Evolutionary conservation across 441 rosid genomes (phyloP).

Genomic region (Pelargonium myrrhifolium): DNA sequence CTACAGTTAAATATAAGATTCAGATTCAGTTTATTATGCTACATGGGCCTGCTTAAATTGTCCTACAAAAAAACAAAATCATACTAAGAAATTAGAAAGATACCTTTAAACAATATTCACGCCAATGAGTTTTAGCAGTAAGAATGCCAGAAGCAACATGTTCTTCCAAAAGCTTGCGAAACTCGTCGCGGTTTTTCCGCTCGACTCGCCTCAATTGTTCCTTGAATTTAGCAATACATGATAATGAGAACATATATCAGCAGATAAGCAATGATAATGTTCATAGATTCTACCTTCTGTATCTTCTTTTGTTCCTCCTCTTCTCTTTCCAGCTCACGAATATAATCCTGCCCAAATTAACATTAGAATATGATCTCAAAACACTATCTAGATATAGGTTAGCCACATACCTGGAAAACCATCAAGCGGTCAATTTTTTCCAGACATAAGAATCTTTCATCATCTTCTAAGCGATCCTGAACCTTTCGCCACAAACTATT

Average conservation of each 20-base stretch:
- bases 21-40: neutral
- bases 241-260: slow-evolving; percentile 14
- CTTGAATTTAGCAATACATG: slow-evolving; percentile 35
- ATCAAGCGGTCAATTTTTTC: slow-evolving; percentile 88
- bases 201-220: slow-evolving; percentile 80
- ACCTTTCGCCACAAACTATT: slow-evolving; percentile 88
- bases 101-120: slow-evolving; percentile 81
- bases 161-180: slow-evolving; percentile 73
- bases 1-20: slow-evolving; percentile 30
- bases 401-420: slow-evolving; percentile 53
- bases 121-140: slow-evolving; percentile 83
- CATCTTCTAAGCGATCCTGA: slow-evolving; percentile 86
- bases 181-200: slow-evolving; percentile 87
- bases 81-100: neutral
- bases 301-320: slow-evolving; percentile 85
- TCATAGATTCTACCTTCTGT: slow-evolving; percentile 55
- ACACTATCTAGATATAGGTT: slow-evolving; percentile 3
- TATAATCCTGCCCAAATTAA: slow-evolving; percentile 57
- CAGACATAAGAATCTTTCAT: slow-evolving; percentile 76
- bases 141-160: slow-evolving; percentile 68
- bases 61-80: slow-evolving; percentile 11
- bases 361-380: slow-evolving; percentile 21
- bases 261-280: slow-evolving; percentile 15
- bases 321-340: slow-evolving; percentile 80
- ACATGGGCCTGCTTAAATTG: neutral